These are phyloP conservation scores for Colletotrichum abscissum DNA, from an alignment of 2,329 filamentous ascomycete genomes.

Conservation along the genomic window DNA sequence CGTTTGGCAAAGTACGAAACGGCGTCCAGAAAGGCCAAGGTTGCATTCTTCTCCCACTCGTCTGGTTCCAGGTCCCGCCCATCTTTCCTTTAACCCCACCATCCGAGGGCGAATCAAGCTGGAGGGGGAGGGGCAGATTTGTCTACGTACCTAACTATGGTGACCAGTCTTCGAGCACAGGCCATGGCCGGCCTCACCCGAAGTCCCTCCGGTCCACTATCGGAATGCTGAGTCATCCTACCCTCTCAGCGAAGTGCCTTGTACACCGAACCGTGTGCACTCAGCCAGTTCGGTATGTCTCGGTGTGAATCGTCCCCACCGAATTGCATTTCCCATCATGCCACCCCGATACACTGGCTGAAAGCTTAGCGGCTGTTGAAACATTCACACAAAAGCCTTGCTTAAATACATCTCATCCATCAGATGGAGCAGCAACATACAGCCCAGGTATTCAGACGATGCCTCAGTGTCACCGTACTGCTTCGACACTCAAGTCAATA, in stretches of 20 bases:
- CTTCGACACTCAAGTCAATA: background rate
- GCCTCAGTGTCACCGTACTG: background rate
- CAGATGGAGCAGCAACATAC: background rate
- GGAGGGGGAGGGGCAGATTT: constrained; percentile 1
- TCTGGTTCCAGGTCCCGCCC: constrained; percentile 2
- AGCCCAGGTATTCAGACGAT: background rate
- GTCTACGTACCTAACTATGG: background rate
- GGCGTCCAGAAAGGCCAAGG: constrained; percentile 32
- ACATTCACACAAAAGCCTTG: background rate
- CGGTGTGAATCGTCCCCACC: background rate
- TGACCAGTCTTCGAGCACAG: background rate
- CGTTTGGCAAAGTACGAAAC: constrained; percentile 20
- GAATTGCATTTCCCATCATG: background rate
- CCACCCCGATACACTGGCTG: background rate
- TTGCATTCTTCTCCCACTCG: constrained; percentile 21
- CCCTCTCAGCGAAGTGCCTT: background rate
- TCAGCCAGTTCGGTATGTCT: background rate
- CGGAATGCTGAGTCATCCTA: background rate
- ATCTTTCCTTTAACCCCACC: constrained; percentile 12
- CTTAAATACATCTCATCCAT: background rate
- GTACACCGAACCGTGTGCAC: background rate
- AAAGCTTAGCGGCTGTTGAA: background rate
- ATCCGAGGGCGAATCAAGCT: constrained; percentile 28
- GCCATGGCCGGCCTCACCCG: background rate
- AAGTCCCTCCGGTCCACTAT: background rate